phyloP scores from a whole-genome alignment of 2,329 filamentous ascomycete species.

The Sporothrix schenckii region DNA sequence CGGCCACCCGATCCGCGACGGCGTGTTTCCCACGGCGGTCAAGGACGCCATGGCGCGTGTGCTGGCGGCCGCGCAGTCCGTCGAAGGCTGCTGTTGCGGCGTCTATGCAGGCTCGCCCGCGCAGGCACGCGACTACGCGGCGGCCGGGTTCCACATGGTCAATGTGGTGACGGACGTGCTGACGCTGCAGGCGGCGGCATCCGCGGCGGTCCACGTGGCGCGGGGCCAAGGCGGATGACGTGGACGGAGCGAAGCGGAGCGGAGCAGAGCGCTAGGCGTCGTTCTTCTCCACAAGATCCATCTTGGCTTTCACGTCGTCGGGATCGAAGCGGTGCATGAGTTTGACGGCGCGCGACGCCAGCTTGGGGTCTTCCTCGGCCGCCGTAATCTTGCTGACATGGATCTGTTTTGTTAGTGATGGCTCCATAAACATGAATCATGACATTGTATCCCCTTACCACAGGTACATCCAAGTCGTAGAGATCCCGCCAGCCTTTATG shows the following conservation, averaged over 20 bases:
- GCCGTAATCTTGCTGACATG: constrained; percentile 62
- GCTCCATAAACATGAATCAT: too few species aligned
- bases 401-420: constrained; percentile 48
- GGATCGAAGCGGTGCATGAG: constrained; percentile 77
- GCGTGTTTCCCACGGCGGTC: constrained; percentile 61
- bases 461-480: constrained; percentile 81
- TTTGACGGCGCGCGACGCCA: constrained; percentile 64
- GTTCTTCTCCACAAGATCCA: constrained; percentile 61
- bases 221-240: constrained; percentile 41
- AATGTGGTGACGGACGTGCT: constrained; percentile 60
- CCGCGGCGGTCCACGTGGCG: constrained; percentile 52
- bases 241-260: too few species aligned
- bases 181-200: constrained; percentile 52
- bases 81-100: constrained; percentile 66
- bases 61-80: constrained; percentile 58
- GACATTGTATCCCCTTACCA: constrained; percentile 54
- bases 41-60: constrained; percentile 62
- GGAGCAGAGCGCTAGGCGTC: neutral
- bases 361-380: constrained; percentile 56
- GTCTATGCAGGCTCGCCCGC: constrained; percentile 61
- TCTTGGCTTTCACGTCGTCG: constrained; percentile 66
- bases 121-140: constrained; percentile 58
- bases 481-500: constrained; percentile 68
- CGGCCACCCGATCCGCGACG: constrained; percentile 63
- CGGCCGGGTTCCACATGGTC: constrained; percentile 65